Percentiles rank a stretch among this genome's conserved stretches.
Conservation (phyloP, 305 asterid species). For the Fraxinus sp. region DNA sequence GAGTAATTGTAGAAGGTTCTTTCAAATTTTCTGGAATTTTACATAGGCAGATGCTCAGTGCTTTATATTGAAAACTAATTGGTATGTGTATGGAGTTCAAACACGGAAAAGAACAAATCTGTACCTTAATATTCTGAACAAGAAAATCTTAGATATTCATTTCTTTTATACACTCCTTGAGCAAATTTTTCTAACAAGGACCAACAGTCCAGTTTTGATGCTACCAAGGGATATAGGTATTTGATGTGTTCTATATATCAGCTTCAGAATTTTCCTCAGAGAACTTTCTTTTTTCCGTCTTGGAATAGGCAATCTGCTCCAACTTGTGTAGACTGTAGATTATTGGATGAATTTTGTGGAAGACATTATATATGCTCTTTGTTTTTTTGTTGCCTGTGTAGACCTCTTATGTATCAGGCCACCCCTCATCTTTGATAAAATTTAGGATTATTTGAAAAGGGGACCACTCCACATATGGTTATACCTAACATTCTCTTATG, state of each 20-base stretch:
- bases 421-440: background rate
- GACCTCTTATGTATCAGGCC: background rate
- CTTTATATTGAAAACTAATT: background rate
- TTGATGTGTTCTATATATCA: background rate
- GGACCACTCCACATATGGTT: background rate
- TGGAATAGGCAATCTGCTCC: background rate
- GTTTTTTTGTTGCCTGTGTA: background rate
- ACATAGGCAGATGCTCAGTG: background rate
- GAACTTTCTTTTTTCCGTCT: background rate
- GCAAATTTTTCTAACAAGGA: background rate
- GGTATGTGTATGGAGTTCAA: background rate
- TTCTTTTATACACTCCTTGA: background rate
- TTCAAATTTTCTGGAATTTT: background rate
- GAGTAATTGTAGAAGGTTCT: background rate
- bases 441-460: background rate
- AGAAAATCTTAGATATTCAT: background rate
- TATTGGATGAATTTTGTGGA: background rate
- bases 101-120: background rate
- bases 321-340: background rate
- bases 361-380: background rate
- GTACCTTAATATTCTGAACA: background rate
- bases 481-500: background rate
- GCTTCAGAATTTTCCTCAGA: background rate
- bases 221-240: background rate
- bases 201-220: background rate